Percentiles rank a stretch among this genome's conserved stretches.
Evolutionary conservation across 129 eudicot genomes (phyloP).

Genomic region (Chrysanthemum seticuspe): DNA sequence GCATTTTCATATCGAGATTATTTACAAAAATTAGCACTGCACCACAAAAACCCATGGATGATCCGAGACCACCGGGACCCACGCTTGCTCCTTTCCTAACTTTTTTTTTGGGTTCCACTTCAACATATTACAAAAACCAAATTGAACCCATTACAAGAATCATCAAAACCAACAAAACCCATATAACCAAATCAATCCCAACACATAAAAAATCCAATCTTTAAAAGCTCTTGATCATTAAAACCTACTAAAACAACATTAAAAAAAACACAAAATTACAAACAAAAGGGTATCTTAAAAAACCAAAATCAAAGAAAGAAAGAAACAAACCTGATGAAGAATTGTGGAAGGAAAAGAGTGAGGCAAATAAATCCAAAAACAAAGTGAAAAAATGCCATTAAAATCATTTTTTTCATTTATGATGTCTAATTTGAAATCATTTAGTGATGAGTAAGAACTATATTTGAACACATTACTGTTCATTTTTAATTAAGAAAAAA

Average conservation of each 20-base stretch:
- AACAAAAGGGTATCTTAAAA: constrained; percentile 14
- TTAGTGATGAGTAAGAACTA: constrained; percentile 45
- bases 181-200: too few relatives aligned
- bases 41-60: too few relatives aligned
- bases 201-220: not conserved
- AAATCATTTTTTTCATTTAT: not conserved
- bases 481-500: not conserved
- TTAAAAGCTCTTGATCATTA: not conserved
- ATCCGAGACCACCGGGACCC: too few relatives aligned
- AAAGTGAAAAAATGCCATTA: constrained; percentile 42
- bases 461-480: constrained; percentile 28
- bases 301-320: not conserved
- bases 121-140: too few relatives aligned
- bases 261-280: not conserved
- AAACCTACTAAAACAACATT: not conserved
- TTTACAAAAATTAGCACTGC: too few relatives aligned
- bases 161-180: too few relatives aligned
- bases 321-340: constrained; percentile 60
- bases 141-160: too few relatives aligned
- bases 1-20: too few relatives aligned
- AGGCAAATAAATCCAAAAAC: constrained; percentile 68
- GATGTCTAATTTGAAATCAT: constrained; percentile 58
- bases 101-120: too few relatives aligned
- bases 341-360: constrained; percentile 48
- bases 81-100: too few relatives aligned